Percentiles rank a stretch among this genome's conserved stretches.
Evolutionary conservation across 345 rosid genomes (phyloP).

Genomic region (Cochlearia excelsa): DNA sequence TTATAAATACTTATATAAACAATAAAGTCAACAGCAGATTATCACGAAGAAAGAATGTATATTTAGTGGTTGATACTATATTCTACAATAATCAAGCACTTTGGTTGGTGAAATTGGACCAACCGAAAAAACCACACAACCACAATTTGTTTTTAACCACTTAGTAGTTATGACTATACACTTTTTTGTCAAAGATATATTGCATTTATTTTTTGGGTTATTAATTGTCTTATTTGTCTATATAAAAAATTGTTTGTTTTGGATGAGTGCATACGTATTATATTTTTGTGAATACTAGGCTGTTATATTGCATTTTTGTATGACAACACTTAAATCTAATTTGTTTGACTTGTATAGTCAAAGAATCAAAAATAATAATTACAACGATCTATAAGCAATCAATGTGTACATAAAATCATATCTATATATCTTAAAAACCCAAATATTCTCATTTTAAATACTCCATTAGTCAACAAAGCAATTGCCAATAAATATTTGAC

Average conservation of each 20-base stretch:
- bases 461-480: not conserved
- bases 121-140: not conserved
- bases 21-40: too few relatives aligned
- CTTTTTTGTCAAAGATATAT: too few relatives aligned
- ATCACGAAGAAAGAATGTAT: too few relatives aligned
- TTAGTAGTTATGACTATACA: not conserved
- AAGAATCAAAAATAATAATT: not conserved
- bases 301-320: too few relatives aligned
- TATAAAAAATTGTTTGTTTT: too few relatives aligned
- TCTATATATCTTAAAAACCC: not conserved
- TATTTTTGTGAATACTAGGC: too few relatives aligned
- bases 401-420: slow-evolving; percentile 4
- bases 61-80: too few relatives aligned
- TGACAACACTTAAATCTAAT: too few relatives aligned
- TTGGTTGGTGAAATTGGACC: not conserved
- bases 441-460: not conserved
- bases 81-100: not conserved
- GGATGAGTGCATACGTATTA: too few relatives aligned
- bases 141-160: not conserved
- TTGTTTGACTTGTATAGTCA: not conserved
- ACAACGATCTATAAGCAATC: slow-evolving; percentile 1
- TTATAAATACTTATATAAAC: not conserved
- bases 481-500: slow-evolving; percentile 1
- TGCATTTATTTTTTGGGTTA: too few relatives aligned
- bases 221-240: too few relatives aligned